Evolutionary conservation across 2,329 filamentous ascomycete species (phyloP), one percentile per base, ranked within the genome.

Genomic region (Stagonosporopsis vannaccii): DNA sequence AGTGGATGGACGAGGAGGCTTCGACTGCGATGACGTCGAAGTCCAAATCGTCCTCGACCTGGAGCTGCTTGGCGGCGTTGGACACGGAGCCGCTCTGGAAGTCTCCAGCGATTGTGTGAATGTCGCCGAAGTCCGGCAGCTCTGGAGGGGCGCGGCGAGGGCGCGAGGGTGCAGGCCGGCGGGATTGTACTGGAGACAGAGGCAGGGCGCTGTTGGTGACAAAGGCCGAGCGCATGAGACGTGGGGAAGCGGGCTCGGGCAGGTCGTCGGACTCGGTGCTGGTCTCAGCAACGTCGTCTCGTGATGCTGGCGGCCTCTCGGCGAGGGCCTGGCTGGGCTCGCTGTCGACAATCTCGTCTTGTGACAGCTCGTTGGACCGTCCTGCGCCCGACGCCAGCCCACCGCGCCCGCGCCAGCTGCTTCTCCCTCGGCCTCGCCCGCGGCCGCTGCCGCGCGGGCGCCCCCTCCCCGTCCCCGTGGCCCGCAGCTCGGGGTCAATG

Each of bases 191-290:
- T 17, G 62, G 64, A 1, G 68, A 67, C 8, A 61, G 44, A 3
- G 69, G 59, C 9, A 75, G 61, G 0, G 71, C 73, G 55, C 72
- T 75, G 37, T 69, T 71, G 19, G 67, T 63, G 30, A 75, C 48
- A 33, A 74, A 72, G 9, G 70, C 65, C 15, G 69, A 73, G 54
- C 65, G 67, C 49, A 61, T 59, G 3, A 71, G 23, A 30, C 48
- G 46, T 2, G 71, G 70, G 2, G 68, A 73, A n/a, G 59, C 20
- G 5, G 40, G 45, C 1, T 51, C 12, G 32, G n/a, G 30, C 13
- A 28, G 4, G 32, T 54, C 42, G n/a, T 58, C 52, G 9, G 56
- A 53, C 15, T 62, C 63, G 8, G 59, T 60, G 20, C 66, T 64
- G 5, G 41, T 47, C 28, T 45, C 46, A 7, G 28, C 22, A 2